Conservation (phyloP, 345 rosid genomes). For the Abelmoschus esculentus region DNA sequence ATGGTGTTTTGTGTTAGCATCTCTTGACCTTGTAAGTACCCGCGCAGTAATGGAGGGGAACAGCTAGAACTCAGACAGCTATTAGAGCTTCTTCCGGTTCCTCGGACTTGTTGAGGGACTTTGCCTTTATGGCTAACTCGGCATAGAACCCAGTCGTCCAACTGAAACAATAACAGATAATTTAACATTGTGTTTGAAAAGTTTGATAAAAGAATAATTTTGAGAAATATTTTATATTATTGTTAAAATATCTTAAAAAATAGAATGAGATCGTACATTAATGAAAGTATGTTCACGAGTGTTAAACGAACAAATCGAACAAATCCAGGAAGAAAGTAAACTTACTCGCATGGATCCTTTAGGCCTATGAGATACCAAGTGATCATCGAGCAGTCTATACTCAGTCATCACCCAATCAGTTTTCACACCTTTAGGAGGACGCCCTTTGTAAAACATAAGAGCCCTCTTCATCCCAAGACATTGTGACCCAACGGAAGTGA, state of each 20-base stretch:
- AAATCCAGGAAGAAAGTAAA: not conserved
- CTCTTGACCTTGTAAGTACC: constrained; percentile 11
- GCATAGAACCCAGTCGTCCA: constrained; percentile 40
- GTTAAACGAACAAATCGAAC: too few species aligned
- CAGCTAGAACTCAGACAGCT: not conserved
- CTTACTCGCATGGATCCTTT: constrained; percentile 40
- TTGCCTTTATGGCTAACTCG: constrained; percentile 25
- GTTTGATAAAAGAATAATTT: too few species aligned
- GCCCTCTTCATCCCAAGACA: constrained; percentile 41
- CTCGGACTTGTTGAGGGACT: not conserved
- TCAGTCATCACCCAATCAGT: constrained; percentile 44
- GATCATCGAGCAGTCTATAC: constrained; percentile 28
- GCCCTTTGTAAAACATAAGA: constrained; percentile 31
- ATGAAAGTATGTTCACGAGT: too few species aligned
- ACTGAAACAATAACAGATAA: not conserved
- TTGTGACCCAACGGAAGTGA: constrained; percentile 20
- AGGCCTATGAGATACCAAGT: constrained; percentile 18
- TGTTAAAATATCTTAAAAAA: too few species aligned
- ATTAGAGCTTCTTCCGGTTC: not conserved
- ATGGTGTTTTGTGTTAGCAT: not conserved
- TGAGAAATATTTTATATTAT: too few species aligned
- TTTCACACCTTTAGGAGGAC: constrained; percentile 34
- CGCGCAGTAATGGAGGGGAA: not conserved
- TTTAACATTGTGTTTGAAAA: too few species aligned
- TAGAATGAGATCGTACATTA: too few species aligned